Evolutionary conservation across 306 rosid genomes (phyloP), one percentile per base, ranked within the genome.

Genomic region (Lathyrus oleraceus): DNA sequence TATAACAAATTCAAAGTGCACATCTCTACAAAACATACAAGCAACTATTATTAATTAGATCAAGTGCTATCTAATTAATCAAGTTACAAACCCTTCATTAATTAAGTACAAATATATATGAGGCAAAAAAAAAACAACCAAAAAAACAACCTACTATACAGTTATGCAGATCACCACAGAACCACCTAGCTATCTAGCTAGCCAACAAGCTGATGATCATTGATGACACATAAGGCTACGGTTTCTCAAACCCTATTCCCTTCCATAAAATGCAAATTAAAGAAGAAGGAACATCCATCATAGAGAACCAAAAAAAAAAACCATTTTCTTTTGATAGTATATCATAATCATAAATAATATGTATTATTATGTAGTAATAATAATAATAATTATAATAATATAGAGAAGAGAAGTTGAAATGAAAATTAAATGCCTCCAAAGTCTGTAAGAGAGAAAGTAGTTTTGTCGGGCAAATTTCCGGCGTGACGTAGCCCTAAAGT

Each of bases 401-500:
- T 53, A 53, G 49, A 32, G 47, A 25, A 48, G 30, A 25, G 14
- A 52, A 52, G 35, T 52, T 74, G 42, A 84, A 53, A 54, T 5
- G 27, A 54, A 57, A 81, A 86, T 74, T 62, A 90, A 81, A 88
- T 84, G 73, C 81, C 87, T 56, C 98, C 94, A 52, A 90, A 90
- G 84, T 93, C 96, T 71, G 90, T 88, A 66, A 87, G 78, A 3
- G 92, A 79, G 87, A 94, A 94, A 70, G 96, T 73, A 47, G 78
- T 65, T 67, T 85, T 87, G 40, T 90, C 98, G 0, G 96, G 90
- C 75, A 85, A 58, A 79, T 90, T 88, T 17, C 98, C 98, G 52
- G 98, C 90, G 67, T 90, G 98, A 70, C 96, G 98, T 16, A 92
- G 85, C 87, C 98, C 98, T 69, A 92, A 67, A 32, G 98, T 92